These are phyloP conservation scores for Moringa oleifera DNA, from an alignment of 345 rosid species.

Conservation along the genomic window DNA sequence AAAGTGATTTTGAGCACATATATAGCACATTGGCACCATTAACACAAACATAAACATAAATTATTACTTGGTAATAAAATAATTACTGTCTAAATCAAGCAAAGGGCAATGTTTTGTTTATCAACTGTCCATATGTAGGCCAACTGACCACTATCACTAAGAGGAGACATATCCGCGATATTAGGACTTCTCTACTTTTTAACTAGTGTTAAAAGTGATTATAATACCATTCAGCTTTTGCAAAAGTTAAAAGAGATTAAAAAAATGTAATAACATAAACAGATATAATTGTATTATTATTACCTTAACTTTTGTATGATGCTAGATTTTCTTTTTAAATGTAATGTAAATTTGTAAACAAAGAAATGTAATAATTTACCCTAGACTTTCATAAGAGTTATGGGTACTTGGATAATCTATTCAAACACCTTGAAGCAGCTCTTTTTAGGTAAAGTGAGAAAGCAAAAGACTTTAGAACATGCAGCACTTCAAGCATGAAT, in stretches of 20 bases:
- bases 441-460: constrained; percentile 17
- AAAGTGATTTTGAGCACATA: constrained; percentile 13
- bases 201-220: constrained; percentile 1
- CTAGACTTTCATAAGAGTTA: too few species aligned
- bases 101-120: constrained; percentile 18
- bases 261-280: too few species aligned
- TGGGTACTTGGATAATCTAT: not conserved
- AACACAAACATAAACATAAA: not conserved
- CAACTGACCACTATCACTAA: constrained; percentile 4
- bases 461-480: constrained; percentile 15
- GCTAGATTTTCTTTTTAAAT: too few species aligned
- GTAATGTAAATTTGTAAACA: too few species aligned
- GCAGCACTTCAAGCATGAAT: not conserved
- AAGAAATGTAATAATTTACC: not conserved
- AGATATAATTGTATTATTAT: too few species aligned
- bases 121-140: not conserved
- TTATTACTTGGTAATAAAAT: too few species aligned
- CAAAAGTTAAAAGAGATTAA: too few species aligned
- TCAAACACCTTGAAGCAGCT: constrained; percentile 13
- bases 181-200: constrained; percentile 19
- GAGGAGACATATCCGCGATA: constrained; percentile 18
- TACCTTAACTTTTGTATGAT: too few species aligned
- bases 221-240: too few species aligned
- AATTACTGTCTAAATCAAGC: not conserved
- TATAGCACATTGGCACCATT: not conserved